phyloP scores from a whole-genome alignment of 2,329 filamentous ascomycete genomes.

The Remersonia thermophila region DNA sequence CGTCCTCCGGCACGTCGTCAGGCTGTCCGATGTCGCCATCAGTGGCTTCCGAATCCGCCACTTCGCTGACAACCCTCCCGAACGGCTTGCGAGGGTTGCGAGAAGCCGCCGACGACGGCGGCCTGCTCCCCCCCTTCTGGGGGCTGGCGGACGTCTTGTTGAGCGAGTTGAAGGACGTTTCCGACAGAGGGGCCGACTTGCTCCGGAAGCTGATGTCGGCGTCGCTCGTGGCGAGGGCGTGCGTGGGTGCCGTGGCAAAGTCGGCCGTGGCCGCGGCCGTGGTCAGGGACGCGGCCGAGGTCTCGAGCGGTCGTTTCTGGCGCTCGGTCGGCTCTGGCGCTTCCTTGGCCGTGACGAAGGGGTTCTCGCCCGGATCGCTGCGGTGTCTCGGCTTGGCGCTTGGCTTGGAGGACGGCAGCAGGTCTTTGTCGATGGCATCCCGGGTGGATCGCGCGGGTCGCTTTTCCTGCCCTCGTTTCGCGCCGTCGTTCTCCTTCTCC shows the following conservation, averaged over 20 bases:
- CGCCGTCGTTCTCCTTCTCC: slow-evolving; percentile 3
- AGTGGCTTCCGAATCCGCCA: slow-evolving; percentile 32
- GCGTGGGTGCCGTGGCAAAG: slow-evolving; percentile 18
- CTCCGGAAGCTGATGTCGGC: slow-evolving; percentile 4
- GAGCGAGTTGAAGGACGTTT: slow-evolving; percentile 28
- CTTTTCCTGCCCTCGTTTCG: slow-evolving; percentile 3
- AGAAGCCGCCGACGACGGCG: slow-evolving; percentile 1
- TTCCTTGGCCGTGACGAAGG: slow-evolving; percentile 7
- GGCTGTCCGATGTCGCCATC: slow-evolving; percentile 14
- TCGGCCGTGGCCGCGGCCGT: slow-evolving; percentile 15
- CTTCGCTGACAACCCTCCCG: slow-evolving; percentile 25
- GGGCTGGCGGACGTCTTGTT: slow-evolving; percentile 22
- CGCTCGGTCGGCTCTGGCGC: not conserved
- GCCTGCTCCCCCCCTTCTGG: no score
- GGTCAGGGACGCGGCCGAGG: slow-evolving; percentile 16
- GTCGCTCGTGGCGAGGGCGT: slow-evolving; percentile 9
- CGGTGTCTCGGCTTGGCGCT: slow-evolving; percentile 9
- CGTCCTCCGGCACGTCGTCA: slow-evolving; percentile 10
- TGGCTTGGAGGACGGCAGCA: slow-evolving; percentile 7
- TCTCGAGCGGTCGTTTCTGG: slow-evolving; percentile 5
- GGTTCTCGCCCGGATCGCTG: slow-evolving; percentile 10
- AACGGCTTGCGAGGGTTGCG: slow-evolving; percentile 16
- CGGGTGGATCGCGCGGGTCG: not conserved
- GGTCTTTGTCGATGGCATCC: slow-evolving; percentile 9
- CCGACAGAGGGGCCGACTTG: slow-evolving; percentile 25